Evolutionary conservation across 768 basidiomycete species (phyloP).

Genomic region (Termitomyces sp.): DNA sequence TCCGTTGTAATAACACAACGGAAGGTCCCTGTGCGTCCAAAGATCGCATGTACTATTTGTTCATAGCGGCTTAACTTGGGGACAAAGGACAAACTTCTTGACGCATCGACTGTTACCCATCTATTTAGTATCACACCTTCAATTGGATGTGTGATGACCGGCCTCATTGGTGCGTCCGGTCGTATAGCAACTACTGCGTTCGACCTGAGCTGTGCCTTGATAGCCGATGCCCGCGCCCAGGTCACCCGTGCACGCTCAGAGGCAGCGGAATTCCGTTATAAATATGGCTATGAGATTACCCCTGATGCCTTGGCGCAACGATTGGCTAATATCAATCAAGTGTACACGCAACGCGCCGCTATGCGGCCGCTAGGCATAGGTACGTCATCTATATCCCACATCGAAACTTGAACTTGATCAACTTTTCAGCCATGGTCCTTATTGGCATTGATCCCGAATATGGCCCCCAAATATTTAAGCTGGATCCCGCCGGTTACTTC

Average conservation of each 20-base stretch:
- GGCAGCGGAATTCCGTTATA: slow-evolving; percentile 91
- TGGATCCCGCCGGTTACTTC: slow-evolving; percentile 98
- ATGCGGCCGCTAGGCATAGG: slow-evolving; percentile 97
- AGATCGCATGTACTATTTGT: not conserved
- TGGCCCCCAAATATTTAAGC: slow-evolving; percentile 97
- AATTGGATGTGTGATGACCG: slow-evolving; percentile 98
- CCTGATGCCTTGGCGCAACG: slow-evolving; percentile 93
- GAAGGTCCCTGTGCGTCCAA: slow-evolving; percentile 83
- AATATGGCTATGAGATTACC: slow-evolving; percentile 97
- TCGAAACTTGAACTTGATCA: not conserved
- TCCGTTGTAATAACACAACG: slow-evolving; percentile 96
- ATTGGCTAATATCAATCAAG: slow-evolving; percentile 97
- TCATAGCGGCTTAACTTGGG: not conserved
- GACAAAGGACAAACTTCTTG: slow-evolving; percentile 90
- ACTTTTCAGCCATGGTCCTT: slow-evolving; percentile 81
- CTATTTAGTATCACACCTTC: slow-evolving; percentile 93
- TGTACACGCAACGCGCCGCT: slow-evolving; percentile 94
- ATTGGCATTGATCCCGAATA: slow-evolving; percentile 88
- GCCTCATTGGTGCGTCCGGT: slow-evolving; percentile 71
- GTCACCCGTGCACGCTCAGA: slow-evolving; percentile 81
- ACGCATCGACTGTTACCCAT: slow-evolving; percentile 91
- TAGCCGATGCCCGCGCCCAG: slow-evolving; percentile 92
- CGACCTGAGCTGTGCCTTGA: not conserved
- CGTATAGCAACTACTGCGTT: not conserved
- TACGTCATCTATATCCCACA: slow-evolving; percentile 31